Evolutionary conservation across 2,329 filamentous ascomycete species (phyloP).

Genomic region (Teratosphaeria viscida): DNA sequence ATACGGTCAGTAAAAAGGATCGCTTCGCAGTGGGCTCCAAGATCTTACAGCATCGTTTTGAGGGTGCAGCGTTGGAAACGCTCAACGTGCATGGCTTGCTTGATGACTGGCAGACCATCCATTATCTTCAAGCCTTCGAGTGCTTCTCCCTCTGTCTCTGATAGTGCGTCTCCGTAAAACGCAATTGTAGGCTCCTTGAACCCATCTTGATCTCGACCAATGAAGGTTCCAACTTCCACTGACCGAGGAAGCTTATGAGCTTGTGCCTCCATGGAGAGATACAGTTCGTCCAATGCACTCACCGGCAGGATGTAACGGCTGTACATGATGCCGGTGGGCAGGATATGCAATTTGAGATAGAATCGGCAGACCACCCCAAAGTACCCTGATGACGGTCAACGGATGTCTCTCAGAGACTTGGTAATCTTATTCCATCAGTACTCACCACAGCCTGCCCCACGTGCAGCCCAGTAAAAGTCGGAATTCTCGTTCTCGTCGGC

Average conservation of each 20-base stretch:
- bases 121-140: not conserved
- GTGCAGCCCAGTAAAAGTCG: slow-evolving; percentile 41
- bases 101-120: not conserved
- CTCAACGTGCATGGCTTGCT: not conserved
- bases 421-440: not conserved
- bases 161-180: not conserved
- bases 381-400: slow-evolving; percentile 28
- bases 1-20: not conserved
- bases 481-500: slow-evolving; percentile 30
- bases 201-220: not conserved
- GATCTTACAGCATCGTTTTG: not conserved
- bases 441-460: slow-evolving; percentile 32
- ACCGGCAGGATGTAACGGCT: slow-evolving; percentile 39
- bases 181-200: not conserved
- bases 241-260: slow-evolving; percentile 33
- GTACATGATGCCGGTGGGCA: slow-evolving; percentile 17
- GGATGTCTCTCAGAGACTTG: not conserved
- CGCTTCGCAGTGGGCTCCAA: not conserved
- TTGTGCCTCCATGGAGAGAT: slow-evolving; percentile 26
- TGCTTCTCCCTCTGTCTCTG: not conserved
- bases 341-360: slow-evolving; percentile 32
- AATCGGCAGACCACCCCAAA: slow-evolving; percentile 44
- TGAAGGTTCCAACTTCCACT: slow-evolving; percentile 9
- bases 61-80: not conserved
- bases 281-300: slow-evolving; percentile 39